Evolutionary conservation across 2,329 filamentous ascomycete genomes (phyloP), one percentile per base, ranked within the genome.

Genomic region (Monilinia fructigena): DNA sequence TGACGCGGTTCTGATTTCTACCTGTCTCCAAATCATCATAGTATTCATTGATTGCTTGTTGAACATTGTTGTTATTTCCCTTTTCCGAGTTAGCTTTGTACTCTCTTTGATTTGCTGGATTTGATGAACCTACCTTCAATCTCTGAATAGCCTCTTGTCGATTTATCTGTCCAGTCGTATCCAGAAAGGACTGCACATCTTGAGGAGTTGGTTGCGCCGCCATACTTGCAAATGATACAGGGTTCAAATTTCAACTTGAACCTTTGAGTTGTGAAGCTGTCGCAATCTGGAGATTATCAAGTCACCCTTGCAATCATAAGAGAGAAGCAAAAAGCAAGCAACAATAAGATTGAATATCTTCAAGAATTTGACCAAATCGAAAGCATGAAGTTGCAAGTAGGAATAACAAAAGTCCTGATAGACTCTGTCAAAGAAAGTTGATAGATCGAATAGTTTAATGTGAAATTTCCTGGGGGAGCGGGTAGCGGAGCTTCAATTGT

Each of bases 1-100:
- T 53, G 74, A 81, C 80, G 76, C 81, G 80, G n/a, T 69, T 72
- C 58, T 40, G 20, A 20, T 66, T 71, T 10, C 66, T 61, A 31
- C 45, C 63, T 14, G 63, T 65, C 18, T 76, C 75, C 3, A 80
- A 70, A 59, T 82, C 77, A 68, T 87, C 83, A 62, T 82, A 84
- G 70, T 78, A 86, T 63, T 86, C 82, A 66, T 79, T 79, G 0
- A 83, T 74, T 2, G 86, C 85, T 28, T 78, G 75, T 55, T 83
- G 78, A 45, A 82, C 71, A 70, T 82, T 80, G 55, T 81, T 78
- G 47, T 78, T 79, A 69, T 85, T 81, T 47, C 75, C 76, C 79
- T 81, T 38, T 38, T 47, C 23, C n/a, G 50, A 4, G 47, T 75
- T 48, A 74, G 72, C 69, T 58, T 23, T 6, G 23, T 35, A 8